Evolutionary conservation across 1,284 basidiomycete genomes (phyloP).

Genomic region (Neolentinus lepideus): DNA sequence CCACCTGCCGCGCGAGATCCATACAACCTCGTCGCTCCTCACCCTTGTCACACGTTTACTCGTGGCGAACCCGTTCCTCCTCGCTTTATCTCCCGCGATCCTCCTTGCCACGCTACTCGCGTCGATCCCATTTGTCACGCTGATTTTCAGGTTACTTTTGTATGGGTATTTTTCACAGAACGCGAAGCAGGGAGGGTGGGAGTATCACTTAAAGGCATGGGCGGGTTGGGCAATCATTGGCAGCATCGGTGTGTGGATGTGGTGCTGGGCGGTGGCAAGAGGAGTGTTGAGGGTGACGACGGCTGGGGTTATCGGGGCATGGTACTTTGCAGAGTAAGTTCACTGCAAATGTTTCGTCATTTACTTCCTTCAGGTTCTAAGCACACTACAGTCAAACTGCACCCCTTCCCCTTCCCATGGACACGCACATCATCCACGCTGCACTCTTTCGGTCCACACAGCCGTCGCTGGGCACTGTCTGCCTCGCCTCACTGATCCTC

Average conservation of each 20-base stretch:
- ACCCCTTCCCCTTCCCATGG: conserved; percentile 42
- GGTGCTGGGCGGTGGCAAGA: conserved; percentile 86
- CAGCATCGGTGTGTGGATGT: conserved; percentile 73
- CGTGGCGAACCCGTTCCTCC: conserved; percentile 72
- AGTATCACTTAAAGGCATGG: conserved; percentile 75
- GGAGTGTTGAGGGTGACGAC: conserved; percentile 76
- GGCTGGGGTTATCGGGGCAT: conserved; percentile 82
- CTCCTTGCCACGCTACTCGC: conserved; percentile 66
- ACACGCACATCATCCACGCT: conserved; percentile 69
- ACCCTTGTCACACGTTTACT: conserved; percentile 72
- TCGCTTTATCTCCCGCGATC: conserved; percentile 74
- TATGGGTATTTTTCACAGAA: conserved; percentile 53
- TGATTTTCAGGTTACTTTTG: conserved; percentile 77
- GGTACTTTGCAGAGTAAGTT: conserved; percentile 84
- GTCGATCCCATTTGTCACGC: conserved; percentile 81
- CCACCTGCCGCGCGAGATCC: conserved; percentile 56
- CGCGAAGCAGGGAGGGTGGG: conserved; percentile 27
- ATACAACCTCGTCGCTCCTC: conserved; percentile 71
- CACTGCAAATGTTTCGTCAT: no score
- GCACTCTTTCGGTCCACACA: conserved; percentile 76
- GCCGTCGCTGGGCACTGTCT: conserved; percentile 76
- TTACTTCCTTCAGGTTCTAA: neutral
- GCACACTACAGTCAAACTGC: conserved; percentile 36
- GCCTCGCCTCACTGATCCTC: conserved; percentile 70
- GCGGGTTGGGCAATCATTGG: conserved; percentile 78